Evolutionary conservation across 179 eudicot genomes (phyloP).

Genomic region (Dionaea muscipula): DNA sequence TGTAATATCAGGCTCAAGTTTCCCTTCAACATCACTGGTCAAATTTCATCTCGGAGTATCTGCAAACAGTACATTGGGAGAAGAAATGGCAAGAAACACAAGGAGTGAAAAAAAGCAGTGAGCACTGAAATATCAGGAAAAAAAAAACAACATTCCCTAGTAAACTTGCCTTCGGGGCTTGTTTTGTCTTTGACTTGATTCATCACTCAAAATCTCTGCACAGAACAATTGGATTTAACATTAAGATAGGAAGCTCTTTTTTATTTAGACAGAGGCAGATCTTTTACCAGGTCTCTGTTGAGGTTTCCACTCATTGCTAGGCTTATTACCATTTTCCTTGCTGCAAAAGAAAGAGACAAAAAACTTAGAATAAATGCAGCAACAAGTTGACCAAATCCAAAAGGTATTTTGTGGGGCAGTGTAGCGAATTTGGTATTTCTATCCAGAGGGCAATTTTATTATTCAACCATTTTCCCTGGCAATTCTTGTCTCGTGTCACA

Average conservation of each 20-base stretch:
- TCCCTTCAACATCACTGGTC: constrained; percentile 53
- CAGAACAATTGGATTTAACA: background rate
- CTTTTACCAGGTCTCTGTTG: constrained; percentile 68
- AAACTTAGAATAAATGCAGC: no score
- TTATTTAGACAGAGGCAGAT: background rate
- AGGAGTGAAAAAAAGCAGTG: constrained; percentile 1
- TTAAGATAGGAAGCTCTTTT: no score
- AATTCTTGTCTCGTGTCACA: no score
- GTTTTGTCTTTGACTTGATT: constrained; percentile 69
- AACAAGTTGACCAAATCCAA: no score
- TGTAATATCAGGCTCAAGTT: background rate
- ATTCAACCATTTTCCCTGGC: no score
- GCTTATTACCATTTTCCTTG: constrained; percentile 44
- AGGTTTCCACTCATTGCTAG: constrained; percentile 38
- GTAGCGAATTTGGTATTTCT: no score
- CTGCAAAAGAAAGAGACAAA: constrained; percentile 32
- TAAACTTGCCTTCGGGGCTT: constrained; percentile 76
- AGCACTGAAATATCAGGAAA: background rate
- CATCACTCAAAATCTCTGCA: constrained; percentile 53
- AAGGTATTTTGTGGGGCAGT: no score
- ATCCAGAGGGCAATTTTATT: no score
- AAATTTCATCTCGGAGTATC: constrained; percentile 96
- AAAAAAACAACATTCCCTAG: background rate
- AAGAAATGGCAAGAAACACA: background rate
- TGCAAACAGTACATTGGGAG: background rate